These are phyloP conservation scores for Boletus insuetus DNA, from an alignment of 768 basidiomycete species.

Conservation along the genomic window DNA sequence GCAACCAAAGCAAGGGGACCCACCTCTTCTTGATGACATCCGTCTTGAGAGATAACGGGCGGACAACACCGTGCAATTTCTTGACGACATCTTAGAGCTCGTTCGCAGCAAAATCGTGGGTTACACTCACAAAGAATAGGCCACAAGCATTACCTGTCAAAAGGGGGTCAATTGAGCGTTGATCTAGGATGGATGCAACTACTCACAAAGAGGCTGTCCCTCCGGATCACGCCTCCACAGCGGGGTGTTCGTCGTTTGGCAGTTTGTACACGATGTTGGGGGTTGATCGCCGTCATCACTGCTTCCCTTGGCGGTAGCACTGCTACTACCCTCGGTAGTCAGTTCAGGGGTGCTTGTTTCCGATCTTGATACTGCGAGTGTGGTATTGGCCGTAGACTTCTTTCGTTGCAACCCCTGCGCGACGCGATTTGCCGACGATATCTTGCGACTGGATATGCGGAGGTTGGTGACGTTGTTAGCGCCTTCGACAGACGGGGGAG, in stretches of 20 bases:
- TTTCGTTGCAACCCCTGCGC: constrained; percentile 55
- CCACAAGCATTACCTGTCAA: constrained; percentile 83
- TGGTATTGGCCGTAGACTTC: constrained; percentile 37
- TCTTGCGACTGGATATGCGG: constrained; percentile 49
- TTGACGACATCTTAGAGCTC: constrained; percentile 32
- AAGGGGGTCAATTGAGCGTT: constrained; percentile 13
- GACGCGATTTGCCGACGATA: constrained; percentile 61
- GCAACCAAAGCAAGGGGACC: constrained; percentile 8
- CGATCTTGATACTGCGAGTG: constrained; percentile 40
- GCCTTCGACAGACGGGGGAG: constrained; percentile 67
- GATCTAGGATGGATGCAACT: constrained; percentile 2
- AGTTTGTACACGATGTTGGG: constrained; percentile 90
- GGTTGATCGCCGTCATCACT: constrained; percentile 67
- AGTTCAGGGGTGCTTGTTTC: constrained; percentile 70
- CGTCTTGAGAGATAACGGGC: constrained; percentile 93
- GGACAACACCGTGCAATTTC: constrained; percentile 95
- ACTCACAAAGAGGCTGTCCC: constrained; percentile 86
- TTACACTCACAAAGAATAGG: constrained; percentile 78
- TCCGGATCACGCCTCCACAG: constrained; percentile 92
- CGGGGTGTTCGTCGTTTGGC: constrained; percentile 93
- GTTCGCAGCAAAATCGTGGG: background rate
- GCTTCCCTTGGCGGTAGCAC: constrained; percentile 36
- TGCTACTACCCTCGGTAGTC: constrained; percentile 31
- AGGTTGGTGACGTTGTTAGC: constrained; percentile 28
- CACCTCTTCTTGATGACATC: constrained; percentile 97